Conservation (phyloP, 768 basidiomycete species). For the Termitomyces sp. region DNA sequence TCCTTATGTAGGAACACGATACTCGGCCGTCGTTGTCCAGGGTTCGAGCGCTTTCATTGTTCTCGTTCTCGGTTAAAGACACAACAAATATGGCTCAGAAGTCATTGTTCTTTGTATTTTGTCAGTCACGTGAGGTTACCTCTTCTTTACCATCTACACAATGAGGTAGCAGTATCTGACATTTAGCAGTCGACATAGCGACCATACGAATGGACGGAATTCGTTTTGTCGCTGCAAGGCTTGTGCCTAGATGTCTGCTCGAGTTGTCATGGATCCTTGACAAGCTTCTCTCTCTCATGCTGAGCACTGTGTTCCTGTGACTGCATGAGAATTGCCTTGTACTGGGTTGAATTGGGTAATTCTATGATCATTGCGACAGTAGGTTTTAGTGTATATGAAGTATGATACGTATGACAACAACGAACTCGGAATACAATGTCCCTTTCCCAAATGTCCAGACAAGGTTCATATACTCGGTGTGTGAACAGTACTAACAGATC, state of each 20-base stretch:
- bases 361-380: too few species aligned
- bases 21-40: neutral
- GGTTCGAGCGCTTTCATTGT: conserved; percentile 3
- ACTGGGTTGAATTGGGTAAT: neutral
- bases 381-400: neutral
- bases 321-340: neutral
- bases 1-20: conserved; percentile 3
- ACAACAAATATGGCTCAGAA: neutral
- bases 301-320: neutral
- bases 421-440: conserved; percentile 11
- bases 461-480: neutral
- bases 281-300: neutral
- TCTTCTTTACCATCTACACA: neutral
- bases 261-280: neutral
- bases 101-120: conserved; percentile 4
- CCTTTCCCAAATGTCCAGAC: conserved; percentile 6
- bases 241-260: neutral
- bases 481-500: conserved; percentile 1
- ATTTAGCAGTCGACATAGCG: neutral
- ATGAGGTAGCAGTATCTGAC: neutral
- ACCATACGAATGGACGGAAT: neutral
- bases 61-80: neutral
- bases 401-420: conserved; percentile 7
- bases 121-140: neutral
- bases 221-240: neutral